Percentiles rank a stretch among this genome's conserved stretches.
phyloP scores from a whole-genome alignment of 768 basidiomycete species.

The Gymnopilus dilepis region DNA sequence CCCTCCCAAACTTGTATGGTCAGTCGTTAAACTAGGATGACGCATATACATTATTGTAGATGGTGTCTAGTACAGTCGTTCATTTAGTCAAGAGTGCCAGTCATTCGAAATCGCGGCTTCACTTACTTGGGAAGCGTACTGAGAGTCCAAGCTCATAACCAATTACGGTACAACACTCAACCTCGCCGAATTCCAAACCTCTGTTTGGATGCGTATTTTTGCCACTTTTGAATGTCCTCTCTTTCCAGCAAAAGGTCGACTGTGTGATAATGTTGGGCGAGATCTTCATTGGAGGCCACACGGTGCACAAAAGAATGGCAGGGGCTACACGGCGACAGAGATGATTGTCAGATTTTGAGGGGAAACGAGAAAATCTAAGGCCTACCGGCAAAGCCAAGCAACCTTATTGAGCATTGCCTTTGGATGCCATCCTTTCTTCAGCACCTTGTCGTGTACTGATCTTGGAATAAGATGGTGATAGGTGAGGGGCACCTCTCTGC shows the following conservation, averaged over 20 bases:
- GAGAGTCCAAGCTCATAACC: not conserved
- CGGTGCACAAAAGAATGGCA: slow-evolving; percentile 52
- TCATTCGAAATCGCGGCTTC: no score
- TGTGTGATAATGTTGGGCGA: slow-evolving; percentile 55
- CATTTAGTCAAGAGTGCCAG: no score
- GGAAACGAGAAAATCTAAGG: not conserved
- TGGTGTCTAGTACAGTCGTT: no score
- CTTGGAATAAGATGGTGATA: slow-evolving; percentile 68
- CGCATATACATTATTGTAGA: no score
- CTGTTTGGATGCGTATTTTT: slow-evolving; percentile 56
- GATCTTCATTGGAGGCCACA: slow-evolving; percentile 53
- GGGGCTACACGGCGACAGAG: slow-evolving; percentile 39
- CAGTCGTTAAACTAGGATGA: no score
- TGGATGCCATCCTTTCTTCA: slow-evolving; percentile 63
- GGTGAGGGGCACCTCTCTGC: slow-evolving; percentile 58
- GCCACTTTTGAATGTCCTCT: slow-evolving; percentile 63
- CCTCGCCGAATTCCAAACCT: slow-evolving; percentile 35
- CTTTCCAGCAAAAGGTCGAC: slow-evolving; percentile 53
- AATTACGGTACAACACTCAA: not conserved
- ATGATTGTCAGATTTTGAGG: not conserved
- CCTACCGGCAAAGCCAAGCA: slow-evolving; percentile 62
- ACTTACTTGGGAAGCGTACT: no score
- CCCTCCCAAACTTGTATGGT: no score
- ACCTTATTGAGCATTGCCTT: slow-evolving; percentile 58
- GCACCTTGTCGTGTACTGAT: slow-evolving; percentile 55